Percentiles rank a stretch among this genome's conserved stretches.
Conservation (phyloP, 2,329 filamentous ascomycete species). For the Cercospora sp. region DNA sequence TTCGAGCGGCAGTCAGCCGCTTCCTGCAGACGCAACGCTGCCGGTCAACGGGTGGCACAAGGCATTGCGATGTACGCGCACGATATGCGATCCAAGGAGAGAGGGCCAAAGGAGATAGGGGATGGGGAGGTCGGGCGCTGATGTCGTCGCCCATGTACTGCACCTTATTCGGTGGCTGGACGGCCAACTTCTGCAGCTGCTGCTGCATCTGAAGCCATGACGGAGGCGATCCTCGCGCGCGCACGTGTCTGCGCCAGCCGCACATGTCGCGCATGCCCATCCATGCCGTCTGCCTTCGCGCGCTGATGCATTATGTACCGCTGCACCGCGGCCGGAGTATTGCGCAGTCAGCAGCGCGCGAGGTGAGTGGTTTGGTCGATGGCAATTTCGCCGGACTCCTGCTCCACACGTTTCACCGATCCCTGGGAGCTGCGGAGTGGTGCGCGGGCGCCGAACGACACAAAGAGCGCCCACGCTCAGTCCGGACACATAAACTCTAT, state of each 20-base stretch:
- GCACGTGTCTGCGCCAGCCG: neutral
- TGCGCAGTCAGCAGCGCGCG: neutral
- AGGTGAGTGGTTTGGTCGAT: neutral
- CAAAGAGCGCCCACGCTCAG: neutral
- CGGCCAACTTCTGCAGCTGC: neutral
- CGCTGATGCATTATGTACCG: neutral
- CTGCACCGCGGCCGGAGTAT: neutral
- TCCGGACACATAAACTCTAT: neutral
- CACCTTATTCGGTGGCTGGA: neutral
- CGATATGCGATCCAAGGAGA: neutral
- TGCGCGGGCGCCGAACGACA: neutral
- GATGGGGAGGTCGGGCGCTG: neutral
- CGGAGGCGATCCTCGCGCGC: neutral
- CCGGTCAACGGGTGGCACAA: neutral
- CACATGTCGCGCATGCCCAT: neutral
- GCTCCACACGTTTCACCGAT: slow-evolving; percentile 1
- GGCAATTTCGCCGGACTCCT: neutral
- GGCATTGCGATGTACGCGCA: neutral
- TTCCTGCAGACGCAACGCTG: neutral
- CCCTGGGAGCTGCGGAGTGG: neutral
- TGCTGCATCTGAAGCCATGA: neutral
- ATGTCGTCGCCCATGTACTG: neutral
- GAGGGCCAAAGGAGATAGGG: neutral
- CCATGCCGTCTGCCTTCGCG: neutral
- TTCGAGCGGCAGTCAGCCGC: neutral